Evolutionary conservation across 108 stramenopile species (phyloP), one percentile per base, ranked within the genome.

Genomic region (Nitzschia sp.): DNA sequence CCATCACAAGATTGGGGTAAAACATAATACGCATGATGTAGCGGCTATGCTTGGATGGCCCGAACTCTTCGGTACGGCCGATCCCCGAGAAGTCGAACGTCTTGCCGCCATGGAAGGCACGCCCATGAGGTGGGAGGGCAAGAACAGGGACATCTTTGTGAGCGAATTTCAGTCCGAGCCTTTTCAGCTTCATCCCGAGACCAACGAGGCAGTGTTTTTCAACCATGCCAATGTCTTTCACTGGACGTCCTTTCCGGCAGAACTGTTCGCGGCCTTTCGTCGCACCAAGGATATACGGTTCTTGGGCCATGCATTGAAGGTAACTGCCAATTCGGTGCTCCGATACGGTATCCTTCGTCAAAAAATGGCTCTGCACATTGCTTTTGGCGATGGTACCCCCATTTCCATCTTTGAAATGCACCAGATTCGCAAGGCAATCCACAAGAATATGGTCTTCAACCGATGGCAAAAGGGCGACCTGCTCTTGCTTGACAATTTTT

Each of bases 401-500:
- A n/a, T n/a, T n/a, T n/a, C n/a, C n/a, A n/a, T n/a, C n/a, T 11
- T 46, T 53, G 77, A 84, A 53, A 73, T 80, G 61, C 47, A 62
- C 19, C 55, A 69, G 22, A 80, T 84, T 45, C 72, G 76, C 22
- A 68, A 59, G 19, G 54, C 76, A 2, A 41, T 80, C 9, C 76
- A 65, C 59, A 63, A 69, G 17, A 77, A 84, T 31, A 80, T 77
- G 72, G 73, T 77, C 0, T 69, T 77, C 34, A 74, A 64, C 23
- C 46, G 50, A 28, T 75, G 72, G 55, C 67, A 80, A 47, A 57
- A 69, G 62, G 79, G 82, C 17, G 79, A 80, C 75, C 26, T 84
- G 1, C 36, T 69, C 58, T 33, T 76, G 45, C 45, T 80, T 45
- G 83, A 84, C 36, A 80, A 77, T 8, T 78, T 74, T 53, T 60